Conservation (phyloP, 306 rosid species). For the Gynostemma pentaphyllum region DNA sequence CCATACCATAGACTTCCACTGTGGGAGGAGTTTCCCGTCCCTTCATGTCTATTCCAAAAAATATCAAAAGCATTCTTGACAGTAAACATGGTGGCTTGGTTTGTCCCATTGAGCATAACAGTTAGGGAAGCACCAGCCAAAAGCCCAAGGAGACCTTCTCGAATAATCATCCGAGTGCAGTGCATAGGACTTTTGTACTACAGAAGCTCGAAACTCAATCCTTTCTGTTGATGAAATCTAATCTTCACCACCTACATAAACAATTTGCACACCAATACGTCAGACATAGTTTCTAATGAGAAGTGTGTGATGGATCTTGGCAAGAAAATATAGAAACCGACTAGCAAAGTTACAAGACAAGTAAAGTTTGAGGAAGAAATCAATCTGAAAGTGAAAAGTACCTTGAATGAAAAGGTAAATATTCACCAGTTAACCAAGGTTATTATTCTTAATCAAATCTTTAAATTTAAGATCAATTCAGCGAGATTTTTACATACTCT, state of each 20-base stretch:
- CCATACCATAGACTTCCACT: conserved; percentile 94
- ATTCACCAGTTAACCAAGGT: not conserved
- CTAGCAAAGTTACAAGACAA: not conserved
- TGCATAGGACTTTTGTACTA: conserved; percentile 92
- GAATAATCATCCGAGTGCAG: conserved; percentile 57
- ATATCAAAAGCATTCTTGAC: conserved; percentile 74
- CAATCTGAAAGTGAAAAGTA: not conserved
- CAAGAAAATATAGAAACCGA: not conserved
- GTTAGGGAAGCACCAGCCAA: conserved; percentile 97
- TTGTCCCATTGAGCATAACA: conserved; percentile 91
- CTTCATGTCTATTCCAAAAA: conserved; percentile 91
- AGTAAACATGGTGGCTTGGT: conserved; percentile 90
- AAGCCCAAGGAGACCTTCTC: conserved; percentile 76
- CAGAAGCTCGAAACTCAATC: conserved; percentile 63
- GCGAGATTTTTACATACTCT: not conserved
- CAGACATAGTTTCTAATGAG: too few species aligned
- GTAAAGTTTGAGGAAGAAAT: not conserved
- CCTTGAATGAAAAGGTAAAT: not conserved
- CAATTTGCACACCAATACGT: conserved; percentile 1
- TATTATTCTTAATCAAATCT: not conserved
- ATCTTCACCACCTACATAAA: conserved; percentile 77
- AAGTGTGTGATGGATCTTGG: too few species aligned
- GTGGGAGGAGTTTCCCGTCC: conserved; percentile 75
- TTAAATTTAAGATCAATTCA: not conserved
- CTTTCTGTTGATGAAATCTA: conserved; percentile 84